Conservation (phyloP, 2,329 filamentous ascomycete genomes). For the Fusarium bulbicola region DNA sequence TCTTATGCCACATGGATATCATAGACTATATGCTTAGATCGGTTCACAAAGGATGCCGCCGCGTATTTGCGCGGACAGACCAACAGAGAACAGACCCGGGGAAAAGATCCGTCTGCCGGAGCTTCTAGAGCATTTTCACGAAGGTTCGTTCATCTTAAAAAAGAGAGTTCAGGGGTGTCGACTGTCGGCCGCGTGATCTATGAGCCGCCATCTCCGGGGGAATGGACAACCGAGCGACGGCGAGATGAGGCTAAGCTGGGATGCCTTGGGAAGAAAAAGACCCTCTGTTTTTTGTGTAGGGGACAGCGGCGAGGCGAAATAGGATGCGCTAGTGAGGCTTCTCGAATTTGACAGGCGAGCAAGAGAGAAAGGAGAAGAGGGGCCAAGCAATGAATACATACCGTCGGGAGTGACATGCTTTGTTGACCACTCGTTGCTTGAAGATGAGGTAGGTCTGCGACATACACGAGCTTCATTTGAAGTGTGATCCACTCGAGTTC, state of each 20-base stretch:
- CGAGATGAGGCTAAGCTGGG: conserved; percentile 37
- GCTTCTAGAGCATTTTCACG: conserved; percentile 34
- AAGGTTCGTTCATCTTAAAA: conserved; percentile 33
- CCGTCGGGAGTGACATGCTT: neutral
- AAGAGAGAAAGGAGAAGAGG: conserved; percentile 15
- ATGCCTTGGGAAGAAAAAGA: conserved; percentile 2
- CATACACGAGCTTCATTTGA: conserved; percentile 13
- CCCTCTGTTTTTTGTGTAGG: neutral
- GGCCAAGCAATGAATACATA: neutral
- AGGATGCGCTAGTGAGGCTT: conserved; percentile 14
- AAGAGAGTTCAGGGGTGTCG: conserved; percentile 29
- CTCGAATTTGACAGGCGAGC: conserved; percentile 26
- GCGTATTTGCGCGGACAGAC: neutral
- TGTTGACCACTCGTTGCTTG: neutral
- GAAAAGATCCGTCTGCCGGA: conserved; percentile 30
- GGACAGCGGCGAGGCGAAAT: conserved; percentile 23
- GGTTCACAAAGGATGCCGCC: conserved; percentile 9
- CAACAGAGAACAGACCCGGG: conserved; percentile 8
- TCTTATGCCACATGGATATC: conserved; percentile 12
- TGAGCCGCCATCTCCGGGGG: conserved; percentile 43
- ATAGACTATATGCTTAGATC: conserved; percentile 9
- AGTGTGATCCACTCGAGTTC: conserved; percentile 7
- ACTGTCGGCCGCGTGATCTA: conserved; percentile 36
- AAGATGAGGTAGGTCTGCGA: neutral
- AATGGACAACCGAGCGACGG: conserved; percentile 25